A percentile compares a stretch with the other conserved stretches of the same genome.
These are phyloP conservation scores for Yueomyces sinensis DNA, from an alignment of 805 yeast species.

Conservation along the genomic window DNA sequence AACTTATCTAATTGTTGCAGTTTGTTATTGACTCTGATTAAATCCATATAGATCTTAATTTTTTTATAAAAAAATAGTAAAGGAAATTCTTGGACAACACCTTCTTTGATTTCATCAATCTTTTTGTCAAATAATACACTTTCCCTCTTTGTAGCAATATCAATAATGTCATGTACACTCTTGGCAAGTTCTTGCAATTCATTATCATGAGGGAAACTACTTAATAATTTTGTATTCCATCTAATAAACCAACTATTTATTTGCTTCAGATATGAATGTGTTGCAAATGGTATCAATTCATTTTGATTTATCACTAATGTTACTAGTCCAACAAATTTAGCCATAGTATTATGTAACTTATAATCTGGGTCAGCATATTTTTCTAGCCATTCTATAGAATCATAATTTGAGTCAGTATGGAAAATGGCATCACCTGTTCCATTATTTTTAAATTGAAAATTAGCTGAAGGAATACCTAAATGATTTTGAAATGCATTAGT, in stretches of 20 bases:
- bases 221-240: slow-evolving; percentile 11
- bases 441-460: slow-evolving; percentile 30
- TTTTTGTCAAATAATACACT: slow-evolving; percentile 36
- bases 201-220: slow-evolving; percentile 12
- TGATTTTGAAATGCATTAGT: slow-evolving; percentile 50
- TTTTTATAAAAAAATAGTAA: slow-evolving; percentile 60
- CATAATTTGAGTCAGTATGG: slow-evolving; percentile 46
- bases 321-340: slow-evolving; percentile 47
- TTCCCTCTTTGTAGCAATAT: slow-evolving; percentile 3
- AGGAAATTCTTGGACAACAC: slow-evolving; percentile 54
- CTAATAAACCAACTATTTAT: slow-evolving; percentile 27
- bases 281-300: slow-evolving; percentile 39
- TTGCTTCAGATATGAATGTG: slow-evolving; percentile 33
- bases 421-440: slow-evolving; percentile 35
- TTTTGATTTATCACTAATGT: slow-evolving; percentile 41
- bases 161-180: slow-evolving; percentile 3
- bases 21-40: slow-evolving; percentile 41
- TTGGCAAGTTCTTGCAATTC: slow-evolving; percentile 5
- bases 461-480: slow-evolving; percentile 52
- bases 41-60: slow-evolving; percentile 41
- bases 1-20: slow-evolving; percentile 42
- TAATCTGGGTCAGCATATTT: slow-evolving; percentile 39
- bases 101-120: slow-evolving; percentile 33
- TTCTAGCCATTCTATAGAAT: slow-evolving; percentile 43
- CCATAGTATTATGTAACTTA: slow-evolving; percentile 39